Conservation (phyloP, 441 rosid genomes). For the Sinapis alba region DNA sequence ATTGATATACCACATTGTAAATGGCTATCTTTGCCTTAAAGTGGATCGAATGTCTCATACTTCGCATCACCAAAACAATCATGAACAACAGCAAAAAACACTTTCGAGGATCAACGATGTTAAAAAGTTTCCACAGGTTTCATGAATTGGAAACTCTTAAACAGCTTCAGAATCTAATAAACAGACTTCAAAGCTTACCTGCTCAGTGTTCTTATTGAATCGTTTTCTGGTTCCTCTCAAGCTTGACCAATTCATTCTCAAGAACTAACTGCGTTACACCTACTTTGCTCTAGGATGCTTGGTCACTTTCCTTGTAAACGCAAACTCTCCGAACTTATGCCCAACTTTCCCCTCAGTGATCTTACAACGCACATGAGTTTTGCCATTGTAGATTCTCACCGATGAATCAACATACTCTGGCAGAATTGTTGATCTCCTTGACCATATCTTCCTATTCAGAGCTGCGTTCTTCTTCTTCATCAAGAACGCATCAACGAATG, state of each 20-base stretch:
- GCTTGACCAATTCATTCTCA: neutral
- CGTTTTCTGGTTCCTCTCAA: neutral
- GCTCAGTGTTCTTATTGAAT: neutral
- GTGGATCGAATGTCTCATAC: slow-evolving; percentile 37
- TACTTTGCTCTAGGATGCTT: slow-evolving; percentile 37
- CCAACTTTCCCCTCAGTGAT: slow-evolving; percentile 66
- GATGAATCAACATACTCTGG: slow-evolving; percentile 54
- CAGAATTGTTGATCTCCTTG: slow-evolving; percentile 56
- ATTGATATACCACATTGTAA: neutral
- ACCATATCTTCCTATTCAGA: slow-evolving; percentile 57
- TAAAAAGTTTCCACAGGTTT: neutral
- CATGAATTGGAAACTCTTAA: neutral
- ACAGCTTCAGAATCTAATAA: neutral
- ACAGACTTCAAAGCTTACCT: neutral
- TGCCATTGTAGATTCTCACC: slow-evolving; percentile 59
- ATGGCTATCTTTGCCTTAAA: slow-evolving; percentile 74
- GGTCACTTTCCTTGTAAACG: slow-evolving; percentile 50
- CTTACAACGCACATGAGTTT: slow-evolving; percentile 53
- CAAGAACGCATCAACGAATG: slow-evolving; percentile 60
- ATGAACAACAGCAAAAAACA: neutral
- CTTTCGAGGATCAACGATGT: neutral
- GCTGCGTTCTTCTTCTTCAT: slow-evolving; percentile 45
- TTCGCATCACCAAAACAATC: neutral
- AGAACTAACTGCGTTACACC: slow-evolving; percentile 2
- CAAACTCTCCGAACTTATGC: slow-evolving; percentile 66